Percentiles rank a stretch among this genome's conserved stretches.
Evolutionary conservation across 176 grass and related monocot genomes (phyloP).

Genomic region (Stipa capillata): DNA sequence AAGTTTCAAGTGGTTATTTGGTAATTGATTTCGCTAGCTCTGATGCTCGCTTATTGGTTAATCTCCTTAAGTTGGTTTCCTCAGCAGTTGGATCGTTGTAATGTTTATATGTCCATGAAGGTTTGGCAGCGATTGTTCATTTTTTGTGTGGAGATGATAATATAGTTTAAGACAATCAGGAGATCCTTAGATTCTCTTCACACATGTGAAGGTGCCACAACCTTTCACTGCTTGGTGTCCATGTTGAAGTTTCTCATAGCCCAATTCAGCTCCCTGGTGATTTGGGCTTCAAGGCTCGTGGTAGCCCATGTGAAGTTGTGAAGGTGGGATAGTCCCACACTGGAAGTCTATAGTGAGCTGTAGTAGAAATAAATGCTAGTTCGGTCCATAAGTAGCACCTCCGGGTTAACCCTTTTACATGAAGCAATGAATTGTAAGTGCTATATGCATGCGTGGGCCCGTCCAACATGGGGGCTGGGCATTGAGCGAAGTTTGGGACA

Average conservation of each 20-base stretch:
- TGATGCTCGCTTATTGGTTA: not conserved
- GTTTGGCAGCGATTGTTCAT: not conserved
- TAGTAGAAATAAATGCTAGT: not conserved
- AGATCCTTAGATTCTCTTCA: not conserved
- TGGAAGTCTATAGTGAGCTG: not conserved
- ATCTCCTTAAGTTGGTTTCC: not conserved
- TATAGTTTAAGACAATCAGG: not conserved
- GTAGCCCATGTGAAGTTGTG: not conserved
- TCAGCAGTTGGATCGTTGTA: not conserved
- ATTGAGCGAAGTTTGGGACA: not conserved
- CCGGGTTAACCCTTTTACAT: not conserved
- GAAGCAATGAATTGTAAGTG: not conserved
- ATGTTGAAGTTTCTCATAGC: not conserved
- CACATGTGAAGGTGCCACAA: not conserved
- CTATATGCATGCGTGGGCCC: not conserved
- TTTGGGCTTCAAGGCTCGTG: not conserved
- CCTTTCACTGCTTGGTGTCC: not conserved
- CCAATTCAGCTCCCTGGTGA: not conserved
- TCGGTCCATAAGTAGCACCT: not conserved
- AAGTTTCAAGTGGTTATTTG: not conserved
- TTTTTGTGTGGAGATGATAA: not conserved
- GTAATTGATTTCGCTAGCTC: not conserved
- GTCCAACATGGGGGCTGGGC: not conserved
- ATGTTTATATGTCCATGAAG: not conserved
- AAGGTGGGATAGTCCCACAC: not conserved